A percentile compares a stretch with the other conserved stretches of the same genome.
Conservation (phyloP, 2,329 filamentous ascomycete genomes). For the Fusarium udum region DNA sequence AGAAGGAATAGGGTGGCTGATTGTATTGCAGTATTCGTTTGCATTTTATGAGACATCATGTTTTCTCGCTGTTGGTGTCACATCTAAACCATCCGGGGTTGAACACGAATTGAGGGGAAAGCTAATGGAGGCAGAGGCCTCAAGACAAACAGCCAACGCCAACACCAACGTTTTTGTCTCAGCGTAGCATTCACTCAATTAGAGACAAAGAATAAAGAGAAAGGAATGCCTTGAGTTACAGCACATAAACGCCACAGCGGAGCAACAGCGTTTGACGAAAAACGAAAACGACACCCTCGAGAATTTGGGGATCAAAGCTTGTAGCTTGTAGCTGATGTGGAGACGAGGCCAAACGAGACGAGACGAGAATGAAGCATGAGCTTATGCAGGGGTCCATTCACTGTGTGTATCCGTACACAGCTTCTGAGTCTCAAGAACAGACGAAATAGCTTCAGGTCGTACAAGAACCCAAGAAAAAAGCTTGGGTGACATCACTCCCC, state of each 20-base stretch:
- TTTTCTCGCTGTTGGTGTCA: constrained; percentile 15
- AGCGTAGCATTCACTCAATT: neutral
- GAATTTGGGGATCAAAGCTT: neutral
- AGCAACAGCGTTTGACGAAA: neutral
- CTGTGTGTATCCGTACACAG: neutral
- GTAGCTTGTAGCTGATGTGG: neutral
- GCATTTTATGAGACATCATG: constrained; percentile 30
- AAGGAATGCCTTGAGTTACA: constrained; percentile 1
- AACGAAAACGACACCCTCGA: neutral
- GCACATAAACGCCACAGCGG: constrained; percentile 13
- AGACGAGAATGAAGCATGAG: neutral
- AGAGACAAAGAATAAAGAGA: neutral
- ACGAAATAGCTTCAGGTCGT: constrained; percentile 19
- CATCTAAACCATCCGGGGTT: constrained; percentile 3
- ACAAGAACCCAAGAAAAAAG: neutral
- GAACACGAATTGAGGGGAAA: constrained; percentile 15
- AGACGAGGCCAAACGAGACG: neutral
- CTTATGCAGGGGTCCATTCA: neutral
- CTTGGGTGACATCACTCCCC: constrained; percentile 31
- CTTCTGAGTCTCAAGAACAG: neutral
- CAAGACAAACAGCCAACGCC: neutral
- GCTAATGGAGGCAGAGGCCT: constrained; percentile 2
- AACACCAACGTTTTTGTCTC: neutral
- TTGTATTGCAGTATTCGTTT: neutral
- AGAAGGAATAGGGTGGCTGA: neutral